Percentiles rank a stretch among this genome's conserved stretches.
Conservation (phyloP, 1,139 yeast species). For the Yamadazyma aaseri region DNA sequence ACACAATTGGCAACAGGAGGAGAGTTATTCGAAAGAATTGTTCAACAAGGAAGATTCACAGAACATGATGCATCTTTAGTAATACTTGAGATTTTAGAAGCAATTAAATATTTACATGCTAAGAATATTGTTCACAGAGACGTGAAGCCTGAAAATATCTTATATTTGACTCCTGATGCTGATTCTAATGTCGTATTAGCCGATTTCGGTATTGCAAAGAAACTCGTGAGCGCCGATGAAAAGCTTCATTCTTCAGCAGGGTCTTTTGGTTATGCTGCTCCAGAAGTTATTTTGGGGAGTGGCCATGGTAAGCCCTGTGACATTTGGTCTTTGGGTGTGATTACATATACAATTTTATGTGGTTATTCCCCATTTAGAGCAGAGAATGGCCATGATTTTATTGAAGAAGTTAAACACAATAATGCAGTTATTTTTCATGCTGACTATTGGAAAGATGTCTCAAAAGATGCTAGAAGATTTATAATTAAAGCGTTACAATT, state of each 20-base stretch:
- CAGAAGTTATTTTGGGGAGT: constrained; percentile 72
- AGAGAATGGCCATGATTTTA: constrained; percentile 76
- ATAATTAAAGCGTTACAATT: constrained; percentile 64
- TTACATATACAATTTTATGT: constrained; percentile 83
- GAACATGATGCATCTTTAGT: constrained; percentile 80
- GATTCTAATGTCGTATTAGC: constrained; percentile 78
- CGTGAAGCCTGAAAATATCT: constrained; percentile 84
- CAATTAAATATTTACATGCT: constrained; percentile 70
- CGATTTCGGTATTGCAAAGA: constrained; percentile 90
- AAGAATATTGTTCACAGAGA: constrained; percentile 85
- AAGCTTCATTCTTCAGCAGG: constrained; percentile 80
- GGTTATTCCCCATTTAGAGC: constrained; percentile 93
- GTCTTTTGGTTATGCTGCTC: constrained; percentile 92
- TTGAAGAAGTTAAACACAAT: constrained; percentile 69
- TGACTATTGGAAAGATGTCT: constrained; percentile 81
- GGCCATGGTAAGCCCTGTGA: constrained; percentile 95
- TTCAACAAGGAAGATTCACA: constrained; percentile 73
- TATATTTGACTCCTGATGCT: constrained; percentile 53
- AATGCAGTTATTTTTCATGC: constrained; percentile 80
- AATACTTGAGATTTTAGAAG: constrained; percentile 67
- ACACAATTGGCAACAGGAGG: constrained; percentile 89
- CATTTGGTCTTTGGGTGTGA: constrained; percentile 90
- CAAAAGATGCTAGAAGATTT: constrained; percentile 72
- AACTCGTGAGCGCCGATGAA: constrained; percentile 57
- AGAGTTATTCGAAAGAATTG: constrained; percentile 82